Percentiles rank a stretch among this genome's conserved stretches.
Conservation (phyloP, 129 eudicot species). For the Centella asiatica region DNA sequence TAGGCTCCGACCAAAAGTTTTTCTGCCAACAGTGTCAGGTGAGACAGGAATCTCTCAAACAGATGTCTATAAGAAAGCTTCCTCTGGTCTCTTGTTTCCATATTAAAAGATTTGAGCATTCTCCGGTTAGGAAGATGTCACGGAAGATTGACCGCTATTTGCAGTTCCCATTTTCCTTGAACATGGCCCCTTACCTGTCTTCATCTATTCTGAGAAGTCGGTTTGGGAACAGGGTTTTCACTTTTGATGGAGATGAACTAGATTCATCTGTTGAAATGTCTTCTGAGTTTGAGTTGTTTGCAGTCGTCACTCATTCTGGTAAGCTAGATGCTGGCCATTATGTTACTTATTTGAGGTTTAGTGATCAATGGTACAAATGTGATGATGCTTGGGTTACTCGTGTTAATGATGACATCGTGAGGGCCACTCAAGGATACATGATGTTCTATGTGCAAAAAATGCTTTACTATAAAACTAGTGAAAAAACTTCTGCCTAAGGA, state of each 20-base stretch:
- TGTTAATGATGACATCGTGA: constrained; percentile 66
- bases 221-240: constrained; percentile 58
- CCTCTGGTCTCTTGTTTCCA: constrained; percentile 59
- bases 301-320: constrained; percentile 69
- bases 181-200: constrained; percentile 62
- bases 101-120: constrained; percentile 68
- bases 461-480: constrained; percentile 25
- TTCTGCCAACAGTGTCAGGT: constrained; percentile 48
- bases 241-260: constrained; percentile 51
- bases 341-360: constrained; percentile 46
- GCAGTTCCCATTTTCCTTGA: constrained; percentile 67
- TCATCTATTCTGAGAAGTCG: constrained; percentile 52
- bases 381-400: constrained; percentile 80
- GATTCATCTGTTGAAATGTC: too few species aligned
- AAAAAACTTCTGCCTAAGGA: too few species aligned
- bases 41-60: constrained; percentile 51
- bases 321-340: constrained; percentile 79
- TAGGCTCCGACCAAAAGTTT: constrained; percentile 59
- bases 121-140: constrained; percentile 37
- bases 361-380: constrained; percentile 67
- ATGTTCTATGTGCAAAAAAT: constrained; percentile 50
- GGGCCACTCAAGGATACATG: constrained; percentile 60
- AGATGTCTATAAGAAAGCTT: constrained; percentile 56
- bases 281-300: constrained; percentile 57
- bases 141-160: constrained; percentile 55